phyloP scores from a whole-genome alignment of 164 flowering plant species.

The Hamamelis virginiana region DNA sequence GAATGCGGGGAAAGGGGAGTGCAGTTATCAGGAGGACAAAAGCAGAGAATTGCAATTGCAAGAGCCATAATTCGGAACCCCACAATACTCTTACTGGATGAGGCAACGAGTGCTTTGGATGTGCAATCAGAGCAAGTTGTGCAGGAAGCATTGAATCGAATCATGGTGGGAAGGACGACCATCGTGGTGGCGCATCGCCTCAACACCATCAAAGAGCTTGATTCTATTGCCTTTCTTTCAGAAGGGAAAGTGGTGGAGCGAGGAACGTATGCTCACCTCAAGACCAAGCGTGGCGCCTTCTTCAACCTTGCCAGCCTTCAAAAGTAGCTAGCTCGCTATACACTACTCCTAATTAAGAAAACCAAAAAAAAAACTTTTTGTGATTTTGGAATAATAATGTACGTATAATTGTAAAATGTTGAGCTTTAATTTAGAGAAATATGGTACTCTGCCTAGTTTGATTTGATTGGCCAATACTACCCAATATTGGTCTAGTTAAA shows the following conservation, averaged over 20 bases:
- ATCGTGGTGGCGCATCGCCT: conserved; percentile 89
- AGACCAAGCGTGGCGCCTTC: conserved; percentile 69
- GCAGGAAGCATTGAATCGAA: conserved; percentile 75
- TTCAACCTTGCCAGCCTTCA: conserved; percentile 64
- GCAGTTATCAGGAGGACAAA: conserved; percentile 91
- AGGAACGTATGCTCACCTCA: conserved; percentile 70
- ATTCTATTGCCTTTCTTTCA: conserved; percentile 64
- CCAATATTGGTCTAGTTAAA: too few species aligned
- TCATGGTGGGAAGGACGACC: conserved; percentile 78
- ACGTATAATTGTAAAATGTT: too few species aligned
- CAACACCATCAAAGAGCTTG: conserved; percentile 73
- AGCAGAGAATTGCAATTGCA: conserved; percentile 87
- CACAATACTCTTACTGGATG: conserved; percentile 66
- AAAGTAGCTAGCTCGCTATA: too few species aligned
- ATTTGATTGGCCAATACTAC: too few species aligned
- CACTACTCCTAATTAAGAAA: too few species aligned
- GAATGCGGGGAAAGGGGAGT: conserved; percentile 93
- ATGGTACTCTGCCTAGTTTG: too few species aligned
- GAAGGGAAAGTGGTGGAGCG: conserved; percentile 79
- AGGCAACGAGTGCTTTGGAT: conserved; percentile 92
- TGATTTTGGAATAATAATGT: too few species aligned
- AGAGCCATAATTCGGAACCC: conserved; percentile 85
- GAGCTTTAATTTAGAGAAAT: too few species aligned
- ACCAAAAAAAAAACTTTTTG: too few species aligned
- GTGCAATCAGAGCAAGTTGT: conserved; percentile 86